Percentiles rank a stretch among this genome's conserved stretches.
Evolutionary conservation across 768 basidiomycete genomes (phyloP).

Genomic region (Brasilioporus rufonigricans): DNA sequence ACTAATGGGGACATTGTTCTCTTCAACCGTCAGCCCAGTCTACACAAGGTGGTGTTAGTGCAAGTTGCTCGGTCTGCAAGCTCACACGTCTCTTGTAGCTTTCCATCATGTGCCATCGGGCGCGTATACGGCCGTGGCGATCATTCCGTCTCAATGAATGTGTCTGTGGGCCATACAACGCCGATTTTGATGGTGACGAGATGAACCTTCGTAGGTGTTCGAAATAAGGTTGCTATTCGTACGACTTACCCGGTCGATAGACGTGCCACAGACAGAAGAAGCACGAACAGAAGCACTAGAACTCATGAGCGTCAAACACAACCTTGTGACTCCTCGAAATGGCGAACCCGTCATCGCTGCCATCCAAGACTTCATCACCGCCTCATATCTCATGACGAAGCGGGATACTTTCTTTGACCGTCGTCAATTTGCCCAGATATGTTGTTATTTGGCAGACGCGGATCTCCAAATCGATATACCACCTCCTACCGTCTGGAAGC

Average conservation of each 20-base stretch:
- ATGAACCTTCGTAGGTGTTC: slow-evolving; percentile 90
- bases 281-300: slow-evolving; percentile 95
- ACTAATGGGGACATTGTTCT: slow-evolving; percentile 94
- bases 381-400: slow-evolving; percentile 90
- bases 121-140: slow-evolving; percentile 95
- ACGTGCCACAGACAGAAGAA: slow-evolving; percentile 98
- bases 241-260: slow-evolving; percentile 38
- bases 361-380: slow-evolving; percentile 99
- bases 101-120: slow-evolving; percentile 98
- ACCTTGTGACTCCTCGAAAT: slow-evolving; percentile 96
- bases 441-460: slow-evolving; percentile 91
- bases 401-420: slow-evolving; percentile 93
- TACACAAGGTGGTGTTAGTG: slow-evolving; percentile 71
- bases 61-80: not conserved
- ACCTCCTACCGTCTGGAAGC: slow-evolving; percentile 92
- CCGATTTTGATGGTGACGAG: slow-evolving; percentile 99
- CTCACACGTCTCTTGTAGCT: slow-evolving; percentile 45
- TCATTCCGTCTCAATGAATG: slow-evolving; percentile 98
- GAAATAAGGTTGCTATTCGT: not conserved
- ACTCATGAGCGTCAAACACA: slow-evolving; percentile 96
- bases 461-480: slow-evolving; percentile 92
- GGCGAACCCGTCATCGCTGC: slow-evolving; percentile 99
- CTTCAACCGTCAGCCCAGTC: slow-evolving; percentile 97
- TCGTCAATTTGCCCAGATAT: slow-evolving; percentile 93
- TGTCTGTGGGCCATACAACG: slow-evolving; percentile 98